Evolutionary conservation across 345 rosid species (phyloP).

Genomic region (Erodium maritimum): DNA sequence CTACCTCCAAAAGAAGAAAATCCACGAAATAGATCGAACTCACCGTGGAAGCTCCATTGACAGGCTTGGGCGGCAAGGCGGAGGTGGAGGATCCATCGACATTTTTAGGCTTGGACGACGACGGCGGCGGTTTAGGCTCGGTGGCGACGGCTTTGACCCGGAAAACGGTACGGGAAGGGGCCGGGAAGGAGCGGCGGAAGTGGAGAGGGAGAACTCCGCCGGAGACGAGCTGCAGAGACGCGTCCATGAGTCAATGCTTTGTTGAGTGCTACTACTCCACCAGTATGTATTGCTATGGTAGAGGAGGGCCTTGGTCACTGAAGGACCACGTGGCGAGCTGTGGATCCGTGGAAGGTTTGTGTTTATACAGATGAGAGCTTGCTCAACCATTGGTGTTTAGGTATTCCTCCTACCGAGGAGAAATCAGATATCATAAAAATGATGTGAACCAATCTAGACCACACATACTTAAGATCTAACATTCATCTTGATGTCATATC

Average conservation of each 20-base stretch:
- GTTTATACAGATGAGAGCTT: no score
- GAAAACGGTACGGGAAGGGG: slow-evolving; percentile 12
- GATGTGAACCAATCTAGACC: no score
- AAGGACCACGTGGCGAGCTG: no score
- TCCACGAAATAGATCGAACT: neutral
- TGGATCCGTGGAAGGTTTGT: no score
- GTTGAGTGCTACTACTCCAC: no score
- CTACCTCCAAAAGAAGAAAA: neutral
- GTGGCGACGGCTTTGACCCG: slow-evolving; percentile 44
- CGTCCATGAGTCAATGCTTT: slow-evolving; percentile 29
- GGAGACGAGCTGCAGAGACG: slow-evolving; percentile 43
- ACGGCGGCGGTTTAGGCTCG: slow-evolving; percentile 53
- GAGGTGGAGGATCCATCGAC: slow-evolving; percentile 19
- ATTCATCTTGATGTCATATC: no score
- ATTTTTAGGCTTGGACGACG: slow-evolving; percentile 1
- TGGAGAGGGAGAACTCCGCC: slow-evolving; percentile 32
- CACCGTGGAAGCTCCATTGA: slow-evolving; percentile 58
- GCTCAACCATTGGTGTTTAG: no score
- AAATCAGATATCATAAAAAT: no score
- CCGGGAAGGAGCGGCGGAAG: slow-evolving; percentile 20
- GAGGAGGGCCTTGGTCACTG: no score
- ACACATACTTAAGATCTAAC: no score
- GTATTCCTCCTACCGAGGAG: no score
- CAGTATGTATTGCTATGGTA: no score
- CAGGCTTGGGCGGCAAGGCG: slow-evolving; percentile 22